These are phyloP conservation scores for Anthracocystis setariae DNA, from an alignment of 1,284 basidiomycete genomes.

Conservation along the genomic window DNA sequence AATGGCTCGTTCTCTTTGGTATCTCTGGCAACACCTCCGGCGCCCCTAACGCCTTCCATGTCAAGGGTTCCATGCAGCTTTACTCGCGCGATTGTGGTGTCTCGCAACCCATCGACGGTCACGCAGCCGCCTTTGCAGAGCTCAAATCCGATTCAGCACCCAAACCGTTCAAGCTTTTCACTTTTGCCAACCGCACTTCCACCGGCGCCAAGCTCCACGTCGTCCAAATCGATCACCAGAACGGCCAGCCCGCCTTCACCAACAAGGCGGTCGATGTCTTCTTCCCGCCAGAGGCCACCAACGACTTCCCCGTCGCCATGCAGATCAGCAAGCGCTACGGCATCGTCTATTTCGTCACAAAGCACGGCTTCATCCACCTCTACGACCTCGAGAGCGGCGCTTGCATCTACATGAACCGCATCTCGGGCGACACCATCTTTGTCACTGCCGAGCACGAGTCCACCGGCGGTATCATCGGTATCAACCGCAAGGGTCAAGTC, in stretches of 20 bases:
- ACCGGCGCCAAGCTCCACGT: constrained; percentile 98
- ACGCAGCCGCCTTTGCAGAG: constrained; percentile 95
- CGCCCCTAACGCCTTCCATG: constrained; percentile 74
- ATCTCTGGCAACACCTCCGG: constrained; percentile 87
- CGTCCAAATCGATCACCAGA: constrained; percentile 96
- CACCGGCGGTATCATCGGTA: constrained; percentile 94
- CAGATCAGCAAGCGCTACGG: constrained; percentile 97
- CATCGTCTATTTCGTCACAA: constrained; percentile 96
- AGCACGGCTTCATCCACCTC: constrained; percentile 99
- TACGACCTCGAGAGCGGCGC: constrained; percentile 99
- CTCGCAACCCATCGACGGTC: constrained; percentile 97
- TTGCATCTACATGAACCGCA: constrained; percentile 99
- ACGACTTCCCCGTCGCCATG: constrained; percentile 99
- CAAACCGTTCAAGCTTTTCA: constrained; percentile 80
- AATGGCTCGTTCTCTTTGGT: constrained; percentile 96
- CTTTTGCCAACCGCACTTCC: constrained; percentile 93
- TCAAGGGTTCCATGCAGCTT: constrained; percentile 87
- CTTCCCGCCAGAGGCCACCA: constrained; percentile 97
- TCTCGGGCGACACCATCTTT: constrained; percentile 99
- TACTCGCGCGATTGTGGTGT: constrained; percentile 87
- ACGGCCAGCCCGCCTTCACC: constrained; percentile 91
- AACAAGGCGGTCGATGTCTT: constrained; percentile 99
- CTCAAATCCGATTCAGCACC: constrained; percentile 72
- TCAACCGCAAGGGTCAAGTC: constrained; percentile 99
- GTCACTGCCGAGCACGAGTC: constrained; percentile 96